Conservation (phyloP, 495 filamentous ascomycete species). For the Cetradonia linearis region DNA sequence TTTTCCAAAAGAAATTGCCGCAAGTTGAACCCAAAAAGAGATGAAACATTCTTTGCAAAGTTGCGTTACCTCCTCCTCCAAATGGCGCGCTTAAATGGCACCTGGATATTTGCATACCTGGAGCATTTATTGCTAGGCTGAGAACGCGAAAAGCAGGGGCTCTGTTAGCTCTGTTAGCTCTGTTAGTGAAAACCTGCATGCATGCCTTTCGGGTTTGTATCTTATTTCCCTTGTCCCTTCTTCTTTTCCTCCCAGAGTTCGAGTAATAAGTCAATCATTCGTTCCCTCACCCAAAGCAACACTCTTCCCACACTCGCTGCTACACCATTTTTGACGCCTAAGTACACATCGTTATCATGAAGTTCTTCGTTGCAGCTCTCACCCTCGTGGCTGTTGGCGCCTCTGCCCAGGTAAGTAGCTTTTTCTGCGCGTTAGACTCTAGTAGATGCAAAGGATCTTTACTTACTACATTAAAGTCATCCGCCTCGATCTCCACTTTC, state of each 20-base stretch:
- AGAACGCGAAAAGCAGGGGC: constrained; percentile 1
- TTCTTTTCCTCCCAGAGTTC: neutral
- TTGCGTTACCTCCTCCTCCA: neutral
- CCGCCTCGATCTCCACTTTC: constrained; percentile 14
- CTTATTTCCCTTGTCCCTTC: neutral
- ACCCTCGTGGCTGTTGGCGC: constrained; percentile 17
- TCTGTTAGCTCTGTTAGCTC: constrained; percentile 7
- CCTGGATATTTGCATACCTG: neutral
- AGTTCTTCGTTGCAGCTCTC: constrained; percentile 19
- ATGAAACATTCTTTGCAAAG: neutral
- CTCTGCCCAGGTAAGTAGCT: constrained; percentile 18
- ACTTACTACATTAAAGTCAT: neutral
- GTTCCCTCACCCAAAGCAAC: neutral
- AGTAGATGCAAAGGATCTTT: too few species aligned
- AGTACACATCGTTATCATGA: constrained; percentile 13
- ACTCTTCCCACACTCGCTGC: constrained; percentile 10
- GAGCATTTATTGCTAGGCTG: neutral
- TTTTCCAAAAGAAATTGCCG: neutral
- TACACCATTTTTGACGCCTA: neutral
- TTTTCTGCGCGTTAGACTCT: neutral
- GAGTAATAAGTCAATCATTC: constrained; percentile 7
- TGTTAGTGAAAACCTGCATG: constrained; percentile 12
- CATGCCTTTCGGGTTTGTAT: constrained; percentile 4
- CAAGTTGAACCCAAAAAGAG: neutral
- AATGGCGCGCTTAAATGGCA: neutral